A percentile compares a stretch with the other conserved stretches of the same genome.
phyloP scores from a whole-genome alignment of 1,139 yeast species.

The Entelexis paramagnoliae region DNA sequence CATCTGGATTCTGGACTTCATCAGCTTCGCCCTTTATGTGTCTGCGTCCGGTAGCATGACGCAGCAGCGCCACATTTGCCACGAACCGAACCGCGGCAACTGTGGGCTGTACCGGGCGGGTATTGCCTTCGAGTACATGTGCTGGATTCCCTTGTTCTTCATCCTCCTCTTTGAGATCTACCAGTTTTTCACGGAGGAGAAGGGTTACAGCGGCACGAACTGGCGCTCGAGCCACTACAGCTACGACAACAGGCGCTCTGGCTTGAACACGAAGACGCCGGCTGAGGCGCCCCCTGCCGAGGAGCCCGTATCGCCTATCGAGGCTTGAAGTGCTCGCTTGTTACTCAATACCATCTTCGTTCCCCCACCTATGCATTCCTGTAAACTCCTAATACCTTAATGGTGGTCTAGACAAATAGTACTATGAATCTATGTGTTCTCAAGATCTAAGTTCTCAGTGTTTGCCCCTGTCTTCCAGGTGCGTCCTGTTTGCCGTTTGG shows the following conservation, averaged over 20 bases:
- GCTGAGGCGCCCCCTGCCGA: background rate
- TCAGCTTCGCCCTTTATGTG: slow-evolving; percentile 17
- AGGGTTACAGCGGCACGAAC: slow-evolving; percentile 5
- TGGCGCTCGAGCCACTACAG: slow-evolving; percentile 9
- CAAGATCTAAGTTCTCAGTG: too few species aligned
- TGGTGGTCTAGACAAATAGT: background rate
- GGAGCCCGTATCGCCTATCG: slow-evolving; percentile 1
- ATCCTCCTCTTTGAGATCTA: slow-evolving; percentile 13
- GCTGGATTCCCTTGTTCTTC: slow-evolving; percentile 19
- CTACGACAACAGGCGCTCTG: slow-evolving; percentile 6
- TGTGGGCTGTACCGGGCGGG: slow-evolving; percentile 19
- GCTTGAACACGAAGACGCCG: slow-evolving; percentile 1
- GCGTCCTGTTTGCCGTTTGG: too few species aligned
- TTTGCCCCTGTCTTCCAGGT: too few species aligned
- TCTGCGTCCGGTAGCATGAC: slow-evolving; percentile 21
- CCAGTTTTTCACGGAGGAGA: slow-evolving; percentile 9
- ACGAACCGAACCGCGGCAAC: slow-evolving; percentile 11
- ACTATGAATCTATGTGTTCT: background rate
- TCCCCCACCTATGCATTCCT: background rate
- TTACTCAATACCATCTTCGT: background rate
- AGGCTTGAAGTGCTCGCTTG: background rate
- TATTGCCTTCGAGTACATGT: slow-evolving; percentile 21
- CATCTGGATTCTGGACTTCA: slow-evolving; percentile 15
- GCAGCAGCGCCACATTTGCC: slow-evolving; percentile 14
- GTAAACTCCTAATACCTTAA: slow-evolving; percentile 4